A percentile compares a stretch with the other conserved stretches of the same genome.
Evolutionary conservation across 1,284 basidiomycete species (phyloP).

Genomic region (Cerrena zonata): DNA sequence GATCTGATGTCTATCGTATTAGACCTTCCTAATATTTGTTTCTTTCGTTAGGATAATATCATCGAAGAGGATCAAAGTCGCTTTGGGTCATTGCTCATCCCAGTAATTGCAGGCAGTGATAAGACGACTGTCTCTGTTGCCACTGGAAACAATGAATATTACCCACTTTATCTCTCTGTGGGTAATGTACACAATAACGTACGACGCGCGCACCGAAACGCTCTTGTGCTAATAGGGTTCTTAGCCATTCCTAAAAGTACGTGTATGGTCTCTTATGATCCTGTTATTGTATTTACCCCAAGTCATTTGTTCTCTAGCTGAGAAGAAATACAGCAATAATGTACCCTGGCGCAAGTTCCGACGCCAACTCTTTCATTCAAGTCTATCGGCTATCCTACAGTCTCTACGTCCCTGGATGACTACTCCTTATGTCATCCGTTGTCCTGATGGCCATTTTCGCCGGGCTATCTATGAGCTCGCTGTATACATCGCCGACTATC

Average conservation of each 20-base stretch:
- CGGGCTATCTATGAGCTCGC: slow-evolving; percentile 22
- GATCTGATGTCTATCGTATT: not conserved
- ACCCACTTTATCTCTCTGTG: slow-evolving; percentile 19
- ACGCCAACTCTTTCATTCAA: slow-evolving; percentile 18
- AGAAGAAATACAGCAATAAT: slow-evolving; percentile 9
- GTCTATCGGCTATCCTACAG: slow-evolving; percentile 14
- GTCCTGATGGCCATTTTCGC: slow-evolving; percentile 21
- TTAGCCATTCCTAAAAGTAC: slow-evolving; percentile 23
- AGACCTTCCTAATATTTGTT: not conserved
- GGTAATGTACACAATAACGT: slow-evolving; percentile 17
- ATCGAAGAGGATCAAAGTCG: slow-evolving; percentile 1
- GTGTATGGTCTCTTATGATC: no score
- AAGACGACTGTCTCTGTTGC: slow-evolving; percentile 24
- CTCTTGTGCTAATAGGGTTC: slow-evolving; percentile 19
- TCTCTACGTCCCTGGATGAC: slow-evolving; percentile 14
- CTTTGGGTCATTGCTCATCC: slow-evolving; percentile 16
- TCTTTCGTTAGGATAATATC: slow-evolving; percentile 4
- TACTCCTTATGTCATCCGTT: no score
- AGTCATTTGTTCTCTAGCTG: no score
- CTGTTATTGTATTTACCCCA: no score
- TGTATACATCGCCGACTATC: slow-evolving; percentile 28
- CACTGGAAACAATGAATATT: no score
- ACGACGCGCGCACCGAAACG: slow-evolving; percentile 18
- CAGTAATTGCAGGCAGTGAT: slow-evolving; percentile 18
- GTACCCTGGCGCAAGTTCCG: slow-evolving; percentile 15